Evolutionary conservation across 1,139 yeast genomes (phyloP), one percentile per base, ranked within the genome.

Genomic region (Saccharomyces hybrid): DNA sequence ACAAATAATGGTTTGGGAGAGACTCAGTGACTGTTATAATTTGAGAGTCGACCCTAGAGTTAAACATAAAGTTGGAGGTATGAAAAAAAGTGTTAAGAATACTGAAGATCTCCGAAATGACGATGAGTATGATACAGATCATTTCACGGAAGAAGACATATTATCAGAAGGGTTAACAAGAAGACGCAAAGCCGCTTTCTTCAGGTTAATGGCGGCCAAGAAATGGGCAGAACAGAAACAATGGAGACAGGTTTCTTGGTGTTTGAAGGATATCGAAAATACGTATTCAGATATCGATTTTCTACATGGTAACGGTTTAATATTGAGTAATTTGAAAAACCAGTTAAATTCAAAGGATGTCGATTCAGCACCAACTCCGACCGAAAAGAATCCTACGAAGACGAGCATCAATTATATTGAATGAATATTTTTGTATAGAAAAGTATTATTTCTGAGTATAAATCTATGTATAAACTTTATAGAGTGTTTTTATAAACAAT

Each of bases 171-270:
- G 89, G 0, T 66, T 81, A 44, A 79, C 86, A 1, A 75, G 95
- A 55, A 72, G 72, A 53, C 77, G 97, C 54, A 89, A 88, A 65
- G 83, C 93, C 1, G 82, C 89, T 0, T 75, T 90, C 34, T 91
- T 97, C 90, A 78, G 80, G 62, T 70, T 90, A 16, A 70, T 91
- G 27, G 84, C 97, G 0, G 86, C 91, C 5, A 81, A 81, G 55
- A 88, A 86, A 64, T 85, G 96, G 90, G 73, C 74, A 1, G 69
- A 66, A 55, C 68, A 66, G 50, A 59, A 60, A 38, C 66, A 66
- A 52, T 65, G 69, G 68, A 57, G 62, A 27, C 70, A 65, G 49
- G 66, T 66, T 1, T 53, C 65, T 58, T 55, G 73, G 73, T 54
- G 70, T 47, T 52, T 65, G 14, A 47, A 57, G 25, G 69, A 66